Evolutionary conservation across 2,329 filamentous ascomycete genomes (phyloP).

Genomic region (Fusarium dlaminii): DNA sequence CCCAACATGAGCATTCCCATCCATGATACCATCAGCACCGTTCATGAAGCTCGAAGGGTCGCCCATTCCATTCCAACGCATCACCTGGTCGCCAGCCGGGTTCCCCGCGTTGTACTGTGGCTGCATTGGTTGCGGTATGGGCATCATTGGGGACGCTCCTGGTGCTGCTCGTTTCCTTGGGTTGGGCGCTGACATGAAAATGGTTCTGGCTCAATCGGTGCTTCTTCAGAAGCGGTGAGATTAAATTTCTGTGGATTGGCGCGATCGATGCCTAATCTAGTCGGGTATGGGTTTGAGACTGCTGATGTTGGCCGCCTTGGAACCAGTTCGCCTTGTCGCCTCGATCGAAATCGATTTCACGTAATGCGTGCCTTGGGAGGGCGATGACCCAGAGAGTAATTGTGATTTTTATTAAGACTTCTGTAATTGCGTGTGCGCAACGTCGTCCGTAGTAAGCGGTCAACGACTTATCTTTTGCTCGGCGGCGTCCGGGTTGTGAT

Average conservation of each 20-base stretch:
- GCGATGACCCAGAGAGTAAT: neutral
- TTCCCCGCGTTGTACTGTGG: conserved; percentile 57
- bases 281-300: conserved; percentile 25
- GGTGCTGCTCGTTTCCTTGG: conserved; percentile 79
- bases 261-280: conserved; percentile 34
- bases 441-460: conserved; percentile 19
- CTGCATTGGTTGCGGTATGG: conserved; percentile 61
- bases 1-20: conserved; percentile 46
- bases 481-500: conserved; percentile 6
- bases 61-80: conserved; percentile 55
- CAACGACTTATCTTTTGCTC: neutral
- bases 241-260: conserved; percentile 9
- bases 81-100: conserved; percentile 58
- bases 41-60: conserved; percentile 51
- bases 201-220: neutral
- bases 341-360: conserved; percentile 1
- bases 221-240: conserved; percentile 24
- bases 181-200: conserved; percentile 59
- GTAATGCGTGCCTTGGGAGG: neutral
- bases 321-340: conserved; percentile 13
- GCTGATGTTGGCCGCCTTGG: conserved; percentile 10
- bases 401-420: conserved; percentile 10
- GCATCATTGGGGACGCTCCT: conserved; percentile 71
- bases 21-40: conserved; percentile 32
- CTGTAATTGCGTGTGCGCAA: conserved; percentile 7